Evolutionary conservation across 768 basidiomycete species (phyloP), one percentile per base, ranked within the genome.

Genomic region (Russula earlei): DNA sequence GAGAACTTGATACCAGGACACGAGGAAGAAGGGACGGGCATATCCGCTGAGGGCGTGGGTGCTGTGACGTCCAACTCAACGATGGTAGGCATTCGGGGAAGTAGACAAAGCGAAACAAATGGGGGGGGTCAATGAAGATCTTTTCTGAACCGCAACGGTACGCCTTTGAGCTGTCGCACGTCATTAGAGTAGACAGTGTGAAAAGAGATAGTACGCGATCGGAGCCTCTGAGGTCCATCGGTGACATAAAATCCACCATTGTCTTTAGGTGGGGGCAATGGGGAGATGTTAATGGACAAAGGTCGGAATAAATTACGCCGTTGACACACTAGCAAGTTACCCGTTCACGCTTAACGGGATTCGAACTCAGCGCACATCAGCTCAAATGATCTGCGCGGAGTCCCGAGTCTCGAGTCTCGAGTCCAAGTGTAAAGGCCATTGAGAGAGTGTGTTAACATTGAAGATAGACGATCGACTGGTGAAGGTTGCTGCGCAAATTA

Each of bases 301-400:
- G 45, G 55, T 20, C 49, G 50, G 34, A 37, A 29, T 31, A 29
- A 24, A 4, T 27, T 27, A 38, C 22, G 19, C 29, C 9, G 38
- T 33, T 22, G 29, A 14, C 12, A 24, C 20, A 14, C 25, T 5
- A 11, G 36, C 29, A 20, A 20, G 27, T 17, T 20, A 15, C 37
- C 40, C 50, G 44, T 52, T 40, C 34, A 56, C 17, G 17, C 6
- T 46, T 33, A 9, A 20, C 31, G 9, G 38, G 24, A 42, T 57
- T 57, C 20, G 40, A 57, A 52, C 56, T 57, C 56, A 57, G 56
- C 51, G 50, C 38, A 33, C 22, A 46, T 38, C 37, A 41, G 49
- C 24, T 22, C 5, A 38, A n/a, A 1, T 38, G 36, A 41, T 33
- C 14, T 50, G 37, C 49, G 19, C 25, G 19, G 36, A 27, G n/a